A percentile compares a stretch with the other conserved stretches of the same genome.
phyloP scores from a whole-genome alignment of 2,329 filamentous ascomycete genomes.

The Alternaria postmessia region DNA sequence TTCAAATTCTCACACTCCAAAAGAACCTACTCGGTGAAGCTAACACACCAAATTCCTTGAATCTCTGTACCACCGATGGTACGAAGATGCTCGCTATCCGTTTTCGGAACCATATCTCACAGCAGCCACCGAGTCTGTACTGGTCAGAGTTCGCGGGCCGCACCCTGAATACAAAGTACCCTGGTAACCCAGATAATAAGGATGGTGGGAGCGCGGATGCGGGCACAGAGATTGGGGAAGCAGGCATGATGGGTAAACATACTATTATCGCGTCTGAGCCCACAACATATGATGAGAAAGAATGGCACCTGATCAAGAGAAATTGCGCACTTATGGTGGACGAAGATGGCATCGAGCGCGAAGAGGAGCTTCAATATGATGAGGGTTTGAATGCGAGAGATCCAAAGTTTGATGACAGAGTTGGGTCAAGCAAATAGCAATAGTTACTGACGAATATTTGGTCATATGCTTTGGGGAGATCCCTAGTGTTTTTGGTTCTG shows the following conservation, averaged over 20 bases:
- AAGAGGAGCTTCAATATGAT: conserved; percentile 51
- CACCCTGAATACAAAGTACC: conserved; percentile 63
- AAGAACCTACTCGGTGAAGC: conserved; percentile 50
- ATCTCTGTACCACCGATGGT: conserved; percentile 63
- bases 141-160: conserved; percentile 60
- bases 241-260: conserved; percentile 59
- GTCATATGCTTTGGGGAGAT: neutral
- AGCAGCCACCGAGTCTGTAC: conserved; percentile 63
- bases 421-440: neutral
- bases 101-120: conserved; percentile 61
- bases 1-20: conserved; percentile 59
- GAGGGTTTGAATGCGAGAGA: conserved; percentile 52
- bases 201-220: conserved; percentile 47
- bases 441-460: neutral
- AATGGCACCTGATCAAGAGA: conserved; percentile 61
- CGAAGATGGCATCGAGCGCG: conserved; percentile 50
- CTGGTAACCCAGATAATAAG: conserved; percentile 56
- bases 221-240: conserved; percentile 45
- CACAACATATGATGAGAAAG: conserved; percentile 60
- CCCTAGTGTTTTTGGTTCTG: neutral
- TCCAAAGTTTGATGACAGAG: conserved; percentile 35
- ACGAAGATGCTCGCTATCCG: conserved; percentile 59
- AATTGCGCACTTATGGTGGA: conserved; percentile 58
- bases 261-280: conserved; percentile 64
- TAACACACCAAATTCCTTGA: conserved; percentile 59